These are phyloP conservation scores for Scheffersomyces illinoinensis DNA, from an alignment of 1,139 yeast genomes.

Conservation along the genomic window DNA sequence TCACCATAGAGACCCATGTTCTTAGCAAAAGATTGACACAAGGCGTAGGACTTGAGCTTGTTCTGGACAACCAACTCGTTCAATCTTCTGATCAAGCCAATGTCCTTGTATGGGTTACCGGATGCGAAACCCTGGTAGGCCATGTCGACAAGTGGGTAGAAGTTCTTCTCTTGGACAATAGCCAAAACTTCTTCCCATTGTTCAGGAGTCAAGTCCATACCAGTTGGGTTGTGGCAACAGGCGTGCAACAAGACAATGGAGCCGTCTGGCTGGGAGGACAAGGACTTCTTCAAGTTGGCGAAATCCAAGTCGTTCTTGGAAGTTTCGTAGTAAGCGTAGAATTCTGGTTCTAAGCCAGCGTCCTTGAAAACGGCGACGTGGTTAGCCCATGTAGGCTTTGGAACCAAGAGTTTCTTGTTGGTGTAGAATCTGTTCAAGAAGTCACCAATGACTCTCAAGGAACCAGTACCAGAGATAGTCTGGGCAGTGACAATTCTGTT, in stretches of 20 bases:
- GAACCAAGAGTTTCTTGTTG: constrained; percentile 51
- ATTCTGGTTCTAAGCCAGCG: constrained; percentile 47
- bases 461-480: constrained; percentile 63
- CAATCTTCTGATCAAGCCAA: constrained; percentile 50
- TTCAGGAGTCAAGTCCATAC: constrained; percentile 78
- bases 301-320: constrained; percentile 54
- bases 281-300: constrained; percentile 47
- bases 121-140: constrained; percentile 95
- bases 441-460: constrained; percentile 57
- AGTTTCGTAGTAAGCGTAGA: constrained; percentile 54
- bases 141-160: constrained; percentile 81
- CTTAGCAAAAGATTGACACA: constrained; percentile 93
- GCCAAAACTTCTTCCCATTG: constrained; percentile 78
- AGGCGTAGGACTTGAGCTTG: constrained; percentile 54
- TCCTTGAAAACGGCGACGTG: constrained; percentile 59
- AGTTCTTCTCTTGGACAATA: constrained; percentile 52
- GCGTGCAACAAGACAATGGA: constrained; percentile 82
- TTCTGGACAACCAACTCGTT: constrained; percentile 50
- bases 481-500: constrained; percentile 56
- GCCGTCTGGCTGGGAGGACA: constrained; percentile 45
- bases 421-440: constrained; percentile 51
- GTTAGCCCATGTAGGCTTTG: constrained; percentile 79
- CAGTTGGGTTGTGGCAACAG: constrained; percentile 97
- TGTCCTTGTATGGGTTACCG: constrained; percentile 58
- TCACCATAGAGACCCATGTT: constrained; percentile 97